Evolutionary conservation across 202 grass and related monocot species (phyloP).

Genomic region (Alloteropsis angusta): DNA sequence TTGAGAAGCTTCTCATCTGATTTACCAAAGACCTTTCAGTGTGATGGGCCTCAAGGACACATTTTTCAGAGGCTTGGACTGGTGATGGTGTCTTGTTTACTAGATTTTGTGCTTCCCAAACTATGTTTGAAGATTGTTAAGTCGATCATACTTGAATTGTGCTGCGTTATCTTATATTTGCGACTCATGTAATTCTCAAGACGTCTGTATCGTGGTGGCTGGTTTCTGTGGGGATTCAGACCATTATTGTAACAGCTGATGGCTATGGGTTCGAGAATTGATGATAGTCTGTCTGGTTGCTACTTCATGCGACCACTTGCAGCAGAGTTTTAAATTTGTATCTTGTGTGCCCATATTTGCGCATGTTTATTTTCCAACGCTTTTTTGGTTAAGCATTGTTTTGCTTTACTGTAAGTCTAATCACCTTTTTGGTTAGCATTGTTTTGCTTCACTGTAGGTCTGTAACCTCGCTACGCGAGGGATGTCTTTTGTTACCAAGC

Average conservation of each 20-base stretch:
- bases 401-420: no score
- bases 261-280: slow-evolving; percentile 12
- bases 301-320: background rate
- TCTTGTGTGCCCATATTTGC: background rate
- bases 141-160: background rate
- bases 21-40: slow-evolving; percentile 46
- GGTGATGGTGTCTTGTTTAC: slow-evolving; percentile 43
- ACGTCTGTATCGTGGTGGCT: slow-evolving; percentile 10
- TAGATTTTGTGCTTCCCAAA: slow-evolving; percentile 23
- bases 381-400: no score
- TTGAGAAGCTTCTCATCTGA: slow-evolving; percentile 72
- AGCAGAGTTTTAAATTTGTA: background rate
- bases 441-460: no score
- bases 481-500: no score
- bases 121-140: slow-evolving; percentile 27
- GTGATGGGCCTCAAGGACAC: slow-evolving; percentile 49
- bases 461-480: no score
- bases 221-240: background rate
- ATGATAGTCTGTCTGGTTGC: background rate
- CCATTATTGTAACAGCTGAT: slow-evolving; percentile 10
- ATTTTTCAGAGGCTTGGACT: slow-evolving; percentile 72
- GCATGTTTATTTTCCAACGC: background rate
- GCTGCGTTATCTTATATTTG: slow-evolving; percentile 1
- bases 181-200: slow-evolving; percentile 34
- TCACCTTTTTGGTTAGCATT: no score